A percentile compares a stretch with the other conserved stretches of the same genome.
Conservation (phyloP, 129 eudicot species). For the Saposhnikovia divaricata region DNA sequence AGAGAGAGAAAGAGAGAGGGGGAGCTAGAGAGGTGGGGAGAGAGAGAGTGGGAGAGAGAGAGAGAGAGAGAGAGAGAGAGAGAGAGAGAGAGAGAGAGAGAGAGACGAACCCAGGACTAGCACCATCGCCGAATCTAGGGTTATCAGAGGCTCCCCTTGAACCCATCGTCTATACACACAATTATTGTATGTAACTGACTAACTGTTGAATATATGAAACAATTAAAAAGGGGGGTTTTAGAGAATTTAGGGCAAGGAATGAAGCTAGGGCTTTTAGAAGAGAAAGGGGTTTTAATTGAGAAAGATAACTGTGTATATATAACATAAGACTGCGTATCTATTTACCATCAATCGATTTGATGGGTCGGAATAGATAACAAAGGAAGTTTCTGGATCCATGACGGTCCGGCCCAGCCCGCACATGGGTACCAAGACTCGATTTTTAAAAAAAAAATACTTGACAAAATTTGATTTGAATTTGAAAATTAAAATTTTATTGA, state of each 20-base stretch:
- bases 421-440: too few species aligned
- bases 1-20: not conserved
- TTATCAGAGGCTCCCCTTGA: constrained; percentile 51
- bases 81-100: not conserved
- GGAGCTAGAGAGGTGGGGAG: too few species aligned
- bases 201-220: too few species aligned
- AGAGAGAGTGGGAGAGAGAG: not conserved
- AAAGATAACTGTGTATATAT: not conserved
- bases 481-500: too few species aligned
- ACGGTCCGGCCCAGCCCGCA: not conserved
- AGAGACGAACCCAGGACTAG: constrained; percentile 82
- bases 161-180: constrained; percentile 36
- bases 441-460: too few species aligned
- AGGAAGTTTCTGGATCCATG: not conserved
- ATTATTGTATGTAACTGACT: too few species aligned
- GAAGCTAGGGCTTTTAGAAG: not conserved
- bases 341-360: not conserved
- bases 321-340: not conserved
- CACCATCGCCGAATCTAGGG: constrained; percentile 55
- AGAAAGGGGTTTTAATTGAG: not conserved
- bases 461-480: too few species aligned
- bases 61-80: not conserved
- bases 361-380: not conserved
- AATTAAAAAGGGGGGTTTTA: not conserved
- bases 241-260: not conserved